phyloP scores from a whole-genome alignment of 2,329 filamentous ascomycete species.

The Corniculantispora saksenae region DNA sequence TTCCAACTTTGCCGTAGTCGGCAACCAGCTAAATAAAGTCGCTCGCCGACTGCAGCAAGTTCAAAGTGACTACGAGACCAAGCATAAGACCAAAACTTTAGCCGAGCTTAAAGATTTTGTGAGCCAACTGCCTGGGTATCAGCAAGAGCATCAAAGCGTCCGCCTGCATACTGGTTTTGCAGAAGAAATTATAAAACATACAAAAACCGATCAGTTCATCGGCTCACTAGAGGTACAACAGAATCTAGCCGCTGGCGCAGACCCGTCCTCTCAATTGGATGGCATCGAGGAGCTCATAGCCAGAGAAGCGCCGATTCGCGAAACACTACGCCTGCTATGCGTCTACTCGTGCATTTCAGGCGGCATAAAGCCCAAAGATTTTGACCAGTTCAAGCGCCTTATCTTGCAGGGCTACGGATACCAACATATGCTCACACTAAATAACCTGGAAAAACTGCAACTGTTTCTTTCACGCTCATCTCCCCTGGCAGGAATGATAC shows the following conservation, averaged over 20 bases:
- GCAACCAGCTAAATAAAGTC: constrained; percentile 83
- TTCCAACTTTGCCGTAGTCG: constrained; percentile 93
- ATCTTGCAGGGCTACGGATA: constrained; percentile 93
- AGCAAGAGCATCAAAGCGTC: constrained; percentile 90
- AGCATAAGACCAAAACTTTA: constrained; percentile 83
- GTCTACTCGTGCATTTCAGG: constrained; percentile 89
- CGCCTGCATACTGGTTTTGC: constrained; percentile 89
- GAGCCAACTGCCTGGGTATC: constrained; percentile 86
- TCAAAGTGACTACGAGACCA: constrained; percentile 84
- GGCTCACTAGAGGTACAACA: constrained; percentile 91
- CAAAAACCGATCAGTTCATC: constrained; percentile 84
- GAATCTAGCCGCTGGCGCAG: constrained; percentile 86
- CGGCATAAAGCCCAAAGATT: constrained; percentile 83
- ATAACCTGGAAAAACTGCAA: constrained; percentile 85
- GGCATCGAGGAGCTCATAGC: constrained; percentile 93
- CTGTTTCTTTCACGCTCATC: constrained; percentile 78
- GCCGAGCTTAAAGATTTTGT: constrained; percentile 94
- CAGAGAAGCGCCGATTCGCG: constrained; percentile 76
- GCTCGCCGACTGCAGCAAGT: constrained; percentile 82
- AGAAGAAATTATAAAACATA: constrained; percentile 94
- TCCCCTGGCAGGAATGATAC: constrained; percentile 78
- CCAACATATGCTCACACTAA: constrained; percentile 88
- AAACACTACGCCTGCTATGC: constrained; percentile 81
- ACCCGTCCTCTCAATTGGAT: constrained; percentile 86
- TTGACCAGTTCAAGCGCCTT: constrained; percentile 84